phyloP scores from a whole-genome alignment of 495 filamentous ascomycete species.

The Lentithecium fluviatile region DNA sequence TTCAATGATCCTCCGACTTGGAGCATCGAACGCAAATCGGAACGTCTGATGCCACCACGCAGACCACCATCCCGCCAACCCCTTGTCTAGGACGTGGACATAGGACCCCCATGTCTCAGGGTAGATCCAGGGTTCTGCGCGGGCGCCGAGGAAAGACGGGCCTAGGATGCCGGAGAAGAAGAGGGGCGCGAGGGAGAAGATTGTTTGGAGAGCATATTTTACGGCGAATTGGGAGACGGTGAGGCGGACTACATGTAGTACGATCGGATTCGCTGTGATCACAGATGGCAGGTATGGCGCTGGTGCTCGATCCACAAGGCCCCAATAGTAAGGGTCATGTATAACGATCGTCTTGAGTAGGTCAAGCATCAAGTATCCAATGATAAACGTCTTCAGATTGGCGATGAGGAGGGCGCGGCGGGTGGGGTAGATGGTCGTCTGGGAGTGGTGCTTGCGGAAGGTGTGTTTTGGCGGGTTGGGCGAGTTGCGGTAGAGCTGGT shows the following conservation, averaged over 20 bases:
- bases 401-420: conserved; percentile 48
- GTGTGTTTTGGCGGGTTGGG: conserved; percentile 29
- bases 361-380: conserved; percentile 65
- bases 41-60: conserved; percentile 90
- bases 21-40: conserved; percentile 65
- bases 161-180: conserved; percentile 58
- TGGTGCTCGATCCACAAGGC: conserved; percentile 47
- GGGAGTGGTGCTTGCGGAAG: conserved; percentile 19
- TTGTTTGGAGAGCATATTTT: conserved; percentile 53
- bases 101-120: conserved; percentile 62
- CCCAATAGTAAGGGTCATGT: conserved; percentile 73
- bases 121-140: conserved; percentile 52
- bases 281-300: conserved; percentile 49
- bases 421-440: conserved; percentile 43
- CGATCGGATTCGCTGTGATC: conserved; percentile 37
- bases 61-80: conserved; percentile 75
- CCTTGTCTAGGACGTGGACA: conserved; percentile 57
- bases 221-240: conserved; percentile 52
- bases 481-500: conserved; percentile 43
- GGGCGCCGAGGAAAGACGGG: conserved; percentile 39
- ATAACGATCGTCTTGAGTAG: conserved; percentile 63
- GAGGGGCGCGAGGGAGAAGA: conserved; percentile 56
- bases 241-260: conserved; percentile 52
- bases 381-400: conserved; percentile 50
- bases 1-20: conserved; percentile 52